phyloP scores from a whole-genome alignment of 352 stramenopile species.

The Vaucheria bursata region DNA sequence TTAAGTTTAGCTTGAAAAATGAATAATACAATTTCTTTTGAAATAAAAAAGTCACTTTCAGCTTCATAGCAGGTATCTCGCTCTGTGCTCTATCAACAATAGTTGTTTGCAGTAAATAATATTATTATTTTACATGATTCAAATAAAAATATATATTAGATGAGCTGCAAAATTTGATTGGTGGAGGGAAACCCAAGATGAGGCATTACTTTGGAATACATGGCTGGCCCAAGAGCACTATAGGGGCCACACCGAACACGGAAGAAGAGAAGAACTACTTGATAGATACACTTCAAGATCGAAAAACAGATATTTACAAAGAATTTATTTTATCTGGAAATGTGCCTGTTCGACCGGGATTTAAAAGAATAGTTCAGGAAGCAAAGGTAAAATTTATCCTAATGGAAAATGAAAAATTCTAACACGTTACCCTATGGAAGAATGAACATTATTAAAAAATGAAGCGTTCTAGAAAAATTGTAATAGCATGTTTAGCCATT shows the following conservation, averaged over 20 bases:
- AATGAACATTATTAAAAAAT: not conserved
- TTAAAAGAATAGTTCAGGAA: conserved; percentile 65
- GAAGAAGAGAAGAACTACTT: conserved; percentile 54
- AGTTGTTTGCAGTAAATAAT: not conserved
- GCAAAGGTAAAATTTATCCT: conserved; percentile 54
- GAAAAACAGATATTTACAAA: conserved; percentile 69
- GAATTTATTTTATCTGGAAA: conserved; percentile 57
- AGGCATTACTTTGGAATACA: conserved; percentile 49
- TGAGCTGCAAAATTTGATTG: conserved; percentile 47
- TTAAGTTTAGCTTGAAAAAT: too few species aligned
- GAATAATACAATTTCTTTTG: too few species aligned
- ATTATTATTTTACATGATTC: not conserved
- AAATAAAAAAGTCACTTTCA: too few species aligned
- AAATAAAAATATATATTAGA: not conserved
- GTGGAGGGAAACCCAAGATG: conserved; percentile 60
- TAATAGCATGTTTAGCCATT: too few species aligned
- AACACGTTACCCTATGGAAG: not conserved
- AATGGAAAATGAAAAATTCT: not conserved
- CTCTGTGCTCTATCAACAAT: too few species aligned
- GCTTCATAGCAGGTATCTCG: too few species aligned
- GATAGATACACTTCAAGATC: conserved; percentile 60
- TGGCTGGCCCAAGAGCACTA: conserved; percentile 53
- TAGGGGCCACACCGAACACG: conserved; percentile 52
- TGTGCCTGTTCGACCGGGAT: conserved; percentile 51
- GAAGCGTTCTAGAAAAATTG: too few species aligned